Conservation (phyloP, 805 yeast genomes). For the Ogataea degrootiae region DNA sequence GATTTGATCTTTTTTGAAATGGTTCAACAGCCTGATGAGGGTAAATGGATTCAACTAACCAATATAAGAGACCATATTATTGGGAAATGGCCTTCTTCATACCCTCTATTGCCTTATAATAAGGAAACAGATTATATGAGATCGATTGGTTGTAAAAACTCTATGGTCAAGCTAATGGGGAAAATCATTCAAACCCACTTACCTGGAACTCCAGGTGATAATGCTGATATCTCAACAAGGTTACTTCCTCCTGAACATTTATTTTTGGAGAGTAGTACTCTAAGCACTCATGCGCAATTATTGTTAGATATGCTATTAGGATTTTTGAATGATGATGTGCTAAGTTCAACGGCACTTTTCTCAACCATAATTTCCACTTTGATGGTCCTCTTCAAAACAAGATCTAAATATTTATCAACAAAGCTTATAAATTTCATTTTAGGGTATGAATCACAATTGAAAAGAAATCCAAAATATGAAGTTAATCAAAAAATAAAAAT, state of each 20-base stretch:
- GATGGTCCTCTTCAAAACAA: conserved; percentile 55
- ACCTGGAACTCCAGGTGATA: conserved; percentile 18
- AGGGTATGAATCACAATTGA: conserved; percentile 54
- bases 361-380: conserved; percentile 67
- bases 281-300: conserved; percentile 70
- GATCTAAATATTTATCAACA: conserved; percentile 53
- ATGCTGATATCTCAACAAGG: conserved; percentile 32
- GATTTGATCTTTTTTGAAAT: conserved; percentile 41
- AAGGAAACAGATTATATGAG: conserved; percentile 47
- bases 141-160: conserved; percentile 56
- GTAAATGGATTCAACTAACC: conserved; percentile 51
- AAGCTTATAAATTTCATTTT: conserved; percentile 57
- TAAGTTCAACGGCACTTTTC: conserved; percentile 52
- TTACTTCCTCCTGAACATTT: conserved; percentile 58
- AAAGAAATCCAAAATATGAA: conserved; percentile 47
- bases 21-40: conserved; percentile 42
- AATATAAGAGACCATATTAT: conserved; percentile 56
- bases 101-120: conserved; percentile 47
- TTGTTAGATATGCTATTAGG: conserved; percentile 62
- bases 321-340: conserved; percentile 49
- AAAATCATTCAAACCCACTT: conserved; percentile 52
- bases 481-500: conserved; percentile 27
- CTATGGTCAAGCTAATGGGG: conserved; percentile 70
- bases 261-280: conserved; percentile 41
- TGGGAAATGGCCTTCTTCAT: conserved; percentile 53